Base-by-base conservation (phyloP, 257 asterid genomes). In the Pogostemon cablin region DNA sequence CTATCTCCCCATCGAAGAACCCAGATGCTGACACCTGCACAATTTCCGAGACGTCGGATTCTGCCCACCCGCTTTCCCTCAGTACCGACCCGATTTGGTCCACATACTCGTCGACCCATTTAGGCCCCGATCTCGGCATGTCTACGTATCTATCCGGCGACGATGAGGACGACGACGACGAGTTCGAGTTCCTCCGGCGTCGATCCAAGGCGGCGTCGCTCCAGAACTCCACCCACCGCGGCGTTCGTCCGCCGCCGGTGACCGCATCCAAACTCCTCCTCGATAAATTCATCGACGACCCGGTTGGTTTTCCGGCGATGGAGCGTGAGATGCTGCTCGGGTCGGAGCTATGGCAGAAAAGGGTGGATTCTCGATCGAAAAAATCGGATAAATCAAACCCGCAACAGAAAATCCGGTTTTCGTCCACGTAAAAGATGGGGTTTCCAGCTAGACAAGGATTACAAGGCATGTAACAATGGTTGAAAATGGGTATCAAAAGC, bases 151-250 rank as follows among this genome's bases (percentile, higher is more conserved):
- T 77, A 40, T 95, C 98, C 56, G 99, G 98, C 7, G 98, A 95
- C 0, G 96, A 87, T 0, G 98, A 86, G 0, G 89, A 82, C 0
- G 96, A 87, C 0, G 96, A 79, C 1, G 96, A 87, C n/a, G 96
- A 87, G 58, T 88, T 84, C 1, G 90, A 91, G 74, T 67, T 88
- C 76, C 93, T 75, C 43, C 89, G 86, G 20, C 92, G 92, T 38
- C 95, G 91, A 68, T 86, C 97, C 73, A 83, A 81, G 4, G 95
- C 96, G 10, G 98, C 97, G 17, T 95, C 99, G 72, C 97, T 91
- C 99, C 99, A 95, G 84, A 95, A 95, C 83, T 95, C 99, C 82
- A 95, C 96, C 99, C 99, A 95, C 25, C 98, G 84, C 76, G 97
- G 93, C 55, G 85, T 75, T 9, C 87, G 81, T 0, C 83, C 86